These are phyloP conservation scores for Passalora sequoiae DNA, from an alignment of 2,329 filamentous ascomycete genomes.

Conservation along the genomic window DNA sequence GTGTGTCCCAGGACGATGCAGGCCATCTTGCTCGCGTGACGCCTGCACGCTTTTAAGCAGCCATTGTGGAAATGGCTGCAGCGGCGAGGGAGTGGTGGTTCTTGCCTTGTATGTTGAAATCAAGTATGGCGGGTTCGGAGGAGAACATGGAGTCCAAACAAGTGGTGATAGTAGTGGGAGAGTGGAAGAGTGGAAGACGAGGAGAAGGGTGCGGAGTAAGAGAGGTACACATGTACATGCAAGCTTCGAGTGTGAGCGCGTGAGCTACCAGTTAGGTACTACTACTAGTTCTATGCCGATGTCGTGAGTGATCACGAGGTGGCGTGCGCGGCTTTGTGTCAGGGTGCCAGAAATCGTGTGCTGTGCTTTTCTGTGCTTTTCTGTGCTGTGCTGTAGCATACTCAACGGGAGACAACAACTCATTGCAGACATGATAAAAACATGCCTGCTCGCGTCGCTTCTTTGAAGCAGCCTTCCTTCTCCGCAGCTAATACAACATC, in stretches of 20 bases:
- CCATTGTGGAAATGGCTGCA: constrained; percentile 34
- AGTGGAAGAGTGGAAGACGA: background rate
- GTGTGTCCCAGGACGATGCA: constrained; percentile 4
- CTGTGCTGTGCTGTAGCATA: too few relatives aligned
- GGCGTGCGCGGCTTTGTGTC: too few relatives aligned
- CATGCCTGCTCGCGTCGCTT: constrained; percentile 31
- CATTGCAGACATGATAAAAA: too few relatives aligned
- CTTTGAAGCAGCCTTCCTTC: constrained; percentile 36
- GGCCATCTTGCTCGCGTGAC: constrained; percentile 33
- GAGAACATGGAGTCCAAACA: constrained; percentile 8
- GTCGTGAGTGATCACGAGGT: background rate
- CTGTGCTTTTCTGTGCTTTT: too few relatives aligned
- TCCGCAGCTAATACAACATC: constrained; percentile 55
- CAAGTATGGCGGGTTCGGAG: constrained; percentile 6
- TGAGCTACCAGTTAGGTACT: too few relatives aligned
- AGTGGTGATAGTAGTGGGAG: background rate
- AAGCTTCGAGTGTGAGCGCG: too few relatives aligned
- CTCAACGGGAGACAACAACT: constrained; percentile 4
- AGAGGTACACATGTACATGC: too few relatives aligned
- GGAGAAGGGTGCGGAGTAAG: background rate
- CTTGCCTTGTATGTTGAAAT: constrained; percentile 14
- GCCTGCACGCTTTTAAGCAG: constrained; percentile 34
- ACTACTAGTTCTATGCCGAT: too few relatives aligned
- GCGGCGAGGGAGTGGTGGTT: constrained; percentile 27
- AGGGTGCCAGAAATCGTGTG: too few relatives aligned